Evolutionary conservation across 2,329 filamentous ascomycete species (phyloP).

Genomic region (Aureobasidium sp.): DNA sequence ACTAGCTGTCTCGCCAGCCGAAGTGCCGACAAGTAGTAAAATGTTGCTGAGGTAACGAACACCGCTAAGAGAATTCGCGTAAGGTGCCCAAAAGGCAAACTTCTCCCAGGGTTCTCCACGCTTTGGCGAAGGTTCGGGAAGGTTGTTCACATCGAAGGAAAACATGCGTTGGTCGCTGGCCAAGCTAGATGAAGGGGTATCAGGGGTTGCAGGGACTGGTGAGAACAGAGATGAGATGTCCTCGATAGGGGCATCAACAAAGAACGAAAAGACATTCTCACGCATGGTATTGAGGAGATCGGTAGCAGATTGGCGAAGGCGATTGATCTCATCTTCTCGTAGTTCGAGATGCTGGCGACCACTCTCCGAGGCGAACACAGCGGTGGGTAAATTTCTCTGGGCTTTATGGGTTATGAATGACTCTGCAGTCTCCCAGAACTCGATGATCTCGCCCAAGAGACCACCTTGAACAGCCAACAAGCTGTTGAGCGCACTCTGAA

Average conservation of each 20-base stretch:
- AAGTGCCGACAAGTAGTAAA: slow-evolving; percentile 74
- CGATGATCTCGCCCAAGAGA: slow-evolving; percentile 78
- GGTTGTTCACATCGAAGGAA: slow-evolving; percentile 68
- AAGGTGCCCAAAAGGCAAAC: slow-evolving; percentile 92
- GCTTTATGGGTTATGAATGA: slow-evolving; percentile 83
- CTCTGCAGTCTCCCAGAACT: slow-evolving; percentile 89
- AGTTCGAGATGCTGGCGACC: slow-evolving; percentile 76
- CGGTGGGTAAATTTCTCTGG: slow-evolving; percentile 64
- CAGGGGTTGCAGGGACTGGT: slow-evolving; percentile 64
- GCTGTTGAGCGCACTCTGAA: slow-evolving; percentile 64
- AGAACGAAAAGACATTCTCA: slow-evolving; percentile 73
- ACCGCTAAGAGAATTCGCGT: slow-evolving; percentile 86
- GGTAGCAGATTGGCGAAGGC: slow-evolving; percentile 68
- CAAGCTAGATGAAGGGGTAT: slow-evolving; percentile 54
- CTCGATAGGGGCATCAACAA: slow-evolving; percentile 79
- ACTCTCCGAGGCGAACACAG: slow-evolving; percentile 51
- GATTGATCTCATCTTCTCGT: slow-evolving; percentile 59
- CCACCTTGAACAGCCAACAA: slow-evolving; percentile 70
- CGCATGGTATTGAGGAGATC: slow-evolving; percentile 81
- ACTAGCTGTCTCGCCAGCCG: slow-evolving; percentile 76
- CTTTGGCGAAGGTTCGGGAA: slow-evolving; percentile 66
- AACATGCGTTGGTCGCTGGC: slow-evolving; percentile 62
- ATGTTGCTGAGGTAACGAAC: slow-evolving; percentile 82
- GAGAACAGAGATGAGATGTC: slow-evolving; percentile 85
- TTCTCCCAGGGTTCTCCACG: slow-evolving; percentile 86